Percentiles rank a stretch among this genome's conserved stretches.
Conservation (phyloP, 148 eudicot species). For the Fagopyrum tataricum region DNA sequence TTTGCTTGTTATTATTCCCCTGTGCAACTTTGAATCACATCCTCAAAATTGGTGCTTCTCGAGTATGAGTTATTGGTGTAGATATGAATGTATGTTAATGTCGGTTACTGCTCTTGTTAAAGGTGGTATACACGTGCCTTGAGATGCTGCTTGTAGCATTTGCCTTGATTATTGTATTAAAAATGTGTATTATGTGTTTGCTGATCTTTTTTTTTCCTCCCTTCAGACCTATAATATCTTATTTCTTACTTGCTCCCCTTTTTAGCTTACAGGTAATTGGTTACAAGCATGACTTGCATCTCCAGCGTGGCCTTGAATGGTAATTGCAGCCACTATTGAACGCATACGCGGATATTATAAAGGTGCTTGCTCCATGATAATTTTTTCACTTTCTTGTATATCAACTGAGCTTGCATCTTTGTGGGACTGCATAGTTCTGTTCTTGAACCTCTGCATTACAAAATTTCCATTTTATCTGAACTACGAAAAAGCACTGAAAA, state of each 20-base stretch:
- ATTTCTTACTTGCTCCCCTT: conserved; percentile 6
- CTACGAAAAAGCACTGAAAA: background rate
- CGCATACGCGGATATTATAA: background rate
- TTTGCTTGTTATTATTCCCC: too few relatives aligned
- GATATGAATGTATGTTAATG: conserved; percentile 52
- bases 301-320: conserved; percentile 99
- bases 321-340: conserved; percentile 19
- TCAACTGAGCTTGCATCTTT: background rate
- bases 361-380: background rate
- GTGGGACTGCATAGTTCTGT: background rate
- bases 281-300: conserved; percentile 98
- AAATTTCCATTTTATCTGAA: background rate
- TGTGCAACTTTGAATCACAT: too few relatives aligned
- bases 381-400: background rate
- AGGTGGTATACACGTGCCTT: conserved; percentile 78
- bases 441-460: background rate
- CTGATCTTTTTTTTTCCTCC: background rate
- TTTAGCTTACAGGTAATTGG: conserved; percentile 54
- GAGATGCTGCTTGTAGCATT: conserved; percentile 79
- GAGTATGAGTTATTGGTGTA: too few relatives aligned
- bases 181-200: background rate
- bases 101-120: conserved; percentile 81
- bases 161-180: conserved; percentile 64
- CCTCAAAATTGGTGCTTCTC: too few relatives aligned
- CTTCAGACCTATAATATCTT: background rate